Evolutionary conservation across 805 yeast species (phyloP), one percentile per base, ranked within the genome.

Genomic region (Cyberlindnera nakhonratchasimensis): DNA sequence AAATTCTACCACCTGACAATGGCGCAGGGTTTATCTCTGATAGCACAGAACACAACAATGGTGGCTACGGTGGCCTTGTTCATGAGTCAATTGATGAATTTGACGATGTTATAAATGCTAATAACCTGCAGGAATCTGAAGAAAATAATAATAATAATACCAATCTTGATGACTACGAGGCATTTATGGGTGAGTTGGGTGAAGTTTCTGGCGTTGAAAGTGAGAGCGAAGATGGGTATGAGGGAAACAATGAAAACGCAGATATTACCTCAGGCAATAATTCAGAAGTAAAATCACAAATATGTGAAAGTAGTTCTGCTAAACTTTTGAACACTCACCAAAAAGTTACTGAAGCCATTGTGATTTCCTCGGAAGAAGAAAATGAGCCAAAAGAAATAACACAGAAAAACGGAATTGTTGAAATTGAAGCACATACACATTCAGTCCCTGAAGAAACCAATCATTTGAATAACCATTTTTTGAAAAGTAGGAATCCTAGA

Each of bases 201-300:
- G 39, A 37, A 4, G 38, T 19, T 10, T 20, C n/a, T 3, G 43
- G 36, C 12, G 45, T 35, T 10, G 53, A 40, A 3, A 23, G n/a
- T 26, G 29, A 20, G 30, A 28, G 14, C 5, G 22, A 19, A 30
- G 34, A 19, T 4, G 16, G 8, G 8, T 50, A 34, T 21, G 44
- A 37, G n/a, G 40, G 58, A n/a, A 68, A 62, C 8, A 70, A 63
- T 49, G 75, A 24, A 23, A 14, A 28, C 12, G n/a, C n/a, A n/a
- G n/a, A n/a, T n/a, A n/a, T n/a, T 12, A 23, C 13, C 16, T 12
- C 29, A 12, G 29, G n/a, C 6, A 16, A 9, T 6, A 9, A 26
- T 12, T 16, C 29, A 8, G 6, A 8, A 6, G 16, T 6, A 6
- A 10, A 13, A 12, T 6, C 13, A 12, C 13, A 6, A 26, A 26